Base-by-base conservation (phyloP, 2,329 filamentous ascomycete species). In the Xylaria sp. region DNA sequence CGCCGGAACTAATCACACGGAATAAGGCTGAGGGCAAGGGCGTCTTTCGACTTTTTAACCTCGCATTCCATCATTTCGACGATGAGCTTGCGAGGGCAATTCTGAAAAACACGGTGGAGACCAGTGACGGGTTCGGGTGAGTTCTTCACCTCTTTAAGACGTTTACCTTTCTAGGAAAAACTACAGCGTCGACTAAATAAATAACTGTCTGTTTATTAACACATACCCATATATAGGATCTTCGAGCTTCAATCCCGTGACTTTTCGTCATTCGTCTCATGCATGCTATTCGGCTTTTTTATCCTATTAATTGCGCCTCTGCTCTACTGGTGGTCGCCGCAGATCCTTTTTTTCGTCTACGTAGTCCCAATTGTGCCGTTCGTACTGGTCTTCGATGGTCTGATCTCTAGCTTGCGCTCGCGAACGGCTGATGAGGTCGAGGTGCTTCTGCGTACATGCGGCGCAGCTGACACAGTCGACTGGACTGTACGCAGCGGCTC, bases 61-160 rank as follows among this genome's bases (percentile, higher is more conserved):
- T 93, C 1, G 88, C 91, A 0, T 94, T 94, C 76, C 92, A 94
- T 79, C 92, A 94, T 80, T 94, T 94, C 73, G 86, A 89, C 70
- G 90, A 94, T 75, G 80, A 81, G 3, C 79, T 89, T 20, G 92
- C 90, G 0, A 81, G 78, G 32, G 83, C 84, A 9, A 90, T 93
- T 37, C 78, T 94, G 39, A 83, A 83, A 62, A 89, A 91, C 76
- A 91, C 90, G 0, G 79, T 93, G 46, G 83, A 88, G 73, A 92
- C 87, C 0, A 86, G 88, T 62, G 86, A 91, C 70, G 91, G 88
- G 0, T 90, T 93, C 74, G 90, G 86, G 82, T 84, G 72, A 74
- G 78, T 66, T 12, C 34, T 9, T 39, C 37, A 13, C 25, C 41
- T 46, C 34, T 4, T 32, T 23, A n/a, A 25, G 28, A 10, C 10